Conservation (phyloP, 2,329 filamentous ascomycete species). For the Exophiala alcalophila region DNA sequence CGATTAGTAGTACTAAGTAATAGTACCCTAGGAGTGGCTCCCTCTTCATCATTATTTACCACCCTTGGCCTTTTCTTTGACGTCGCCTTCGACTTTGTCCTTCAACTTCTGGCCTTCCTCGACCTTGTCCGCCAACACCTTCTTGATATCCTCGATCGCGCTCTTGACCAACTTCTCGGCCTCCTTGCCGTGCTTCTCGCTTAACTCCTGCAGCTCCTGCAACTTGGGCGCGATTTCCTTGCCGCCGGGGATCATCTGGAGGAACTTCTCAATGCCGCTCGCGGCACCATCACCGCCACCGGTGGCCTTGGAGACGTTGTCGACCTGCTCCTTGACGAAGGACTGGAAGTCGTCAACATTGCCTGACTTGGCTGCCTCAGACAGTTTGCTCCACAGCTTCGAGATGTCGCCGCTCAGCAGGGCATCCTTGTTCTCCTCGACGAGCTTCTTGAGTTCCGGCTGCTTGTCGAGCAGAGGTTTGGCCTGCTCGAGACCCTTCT, state of each 20-base stretch:
- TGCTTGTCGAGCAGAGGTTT: constrained; percentile 73
- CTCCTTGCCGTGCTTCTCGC: constrained; percentile 65
- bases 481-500: constrained; percentile 67
- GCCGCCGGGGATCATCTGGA: constrained; percentile 64
- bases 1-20: too few relatives aligned
- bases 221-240: constrained; percentile 65
- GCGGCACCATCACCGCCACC: constrained; percentile 38
- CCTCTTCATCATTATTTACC: too few relatives aligned
- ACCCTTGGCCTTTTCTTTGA: too few relatives aligned
- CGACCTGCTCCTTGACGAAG: constrained; percentile 58
- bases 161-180: constrained; percentile 68
- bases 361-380: constrained; percentile 60
- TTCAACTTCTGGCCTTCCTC: constrained; percentile 56
- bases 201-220: constrained; percentile 61
- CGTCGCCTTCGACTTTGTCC: constrained; percentile 50
- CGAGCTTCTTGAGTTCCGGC: constrained; percentile 68
- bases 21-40: too few relatives aligned
- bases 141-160: constrained; percentile 55
- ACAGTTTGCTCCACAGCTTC: constrained; percentile 62
- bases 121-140: constrained; percentile 44
- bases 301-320: constrained; percentile 49
- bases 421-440: constrained; percentile 67
- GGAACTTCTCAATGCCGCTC: constrained; percentile 57
- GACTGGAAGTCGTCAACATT: constrained; percentile 58
- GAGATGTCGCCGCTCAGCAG: constrained; percentile 65